These are phyloP conservation scores for Mycena alexandri DNA, from an alignment of 768 basidiomycete genomes.

Conservation along the genomic window DNA sequence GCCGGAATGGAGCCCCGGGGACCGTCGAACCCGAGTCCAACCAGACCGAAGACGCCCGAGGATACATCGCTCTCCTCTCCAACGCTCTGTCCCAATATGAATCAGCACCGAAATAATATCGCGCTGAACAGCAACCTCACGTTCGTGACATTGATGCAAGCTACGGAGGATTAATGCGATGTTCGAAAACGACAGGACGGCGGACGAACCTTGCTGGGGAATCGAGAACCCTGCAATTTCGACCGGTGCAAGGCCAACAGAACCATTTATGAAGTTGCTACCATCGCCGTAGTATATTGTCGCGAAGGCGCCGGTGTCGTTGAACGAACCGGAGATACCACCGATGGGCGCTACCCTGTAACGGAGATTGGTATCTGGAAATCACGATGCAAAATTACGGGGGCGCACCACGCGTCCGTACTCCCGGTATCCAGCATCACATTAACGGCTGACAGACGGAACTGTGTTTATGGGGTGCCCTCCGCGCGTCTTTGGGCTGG, in stretches of 20 bases:
- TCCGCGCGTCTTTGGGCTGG: background rate
- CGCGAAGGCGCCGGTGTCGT: conserved; percentile 48
- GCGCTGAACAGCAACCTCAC: conserved; percentile 6
- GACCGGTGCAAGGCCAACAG: conserved; percentile 49
- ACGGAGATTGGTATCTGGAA: background rate
- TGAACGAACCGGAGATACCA: conserved; percentile 48
- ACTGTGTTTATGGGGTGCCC: background rate
- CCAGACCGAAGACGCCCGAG: conserved; percentile 47
- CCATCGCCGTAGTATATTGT: conserved; percentile 52
- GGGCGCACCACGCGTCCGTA: conserved; percentile 52
- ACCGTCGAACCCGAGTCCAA: conserved; percentile 52
- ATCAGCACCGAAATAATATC: background rate
- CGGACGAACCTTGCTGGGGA: conserved; percentile 39
- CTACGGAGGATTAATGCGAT: conserved; percentile 26
- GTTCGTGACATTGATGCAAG: conserved; percentile 47
- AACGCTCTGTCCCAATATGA: conserved; percentile 22
- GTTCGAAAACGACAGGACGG: too few relatives aligned
- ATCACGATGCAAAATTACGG: background rate
- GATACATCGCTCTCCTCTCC: conserved; percentile 22
- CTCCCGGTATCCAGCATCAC: conserved; percentile 56
- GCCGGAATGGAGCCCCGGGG: conserved; percentile 36
- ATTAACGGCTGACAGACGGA: conserved; percentile 39
- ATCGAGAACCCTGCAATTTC: conserved; percentile 47
- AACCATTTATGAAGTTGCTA: conserved; percentile 49
- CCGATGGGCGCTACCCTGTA: conserved; percentile 51